Base-by-base conservation (phyloP, 495 filamentous ascomycete species). In the Ascodesmis nigricans region DNA sequence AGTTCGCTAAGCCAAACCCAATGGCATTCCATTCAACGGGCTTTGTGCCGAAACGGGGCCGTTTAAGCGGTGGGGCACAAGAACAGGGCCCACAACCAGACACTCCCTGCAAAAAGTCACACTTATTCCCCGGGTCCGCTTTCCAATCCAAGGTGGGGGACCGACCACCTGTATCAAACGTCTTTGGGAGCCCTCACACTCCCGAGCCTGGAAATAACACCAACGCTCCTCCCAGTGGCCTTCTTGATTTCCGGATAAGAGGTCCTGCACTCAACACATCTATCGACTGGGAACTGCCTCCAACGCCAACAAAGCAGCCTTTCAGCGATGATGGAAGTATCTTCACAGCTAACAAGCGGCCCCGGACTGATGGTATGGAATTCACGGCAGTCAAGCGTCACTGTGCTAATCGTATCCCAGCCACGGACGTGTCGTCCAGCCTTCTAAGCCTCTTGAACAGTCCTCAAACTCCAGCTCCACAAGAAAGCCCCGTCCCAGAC, bases 21-120 rank as follows among this genome's bases (percentile, higher is more conserved):
- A 73, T 74, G 13, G 84, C 81, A 7, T 93, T 93, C 55, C 77
- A 76, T 63, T 93, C 87, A 0, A 93, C 87, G 3, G 87, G 87
- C 19, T 58, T 97, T 28, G 75, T 95, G 21, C 91, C 87, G 3
- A 95, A 95, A 58, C 69, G 49, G n/a, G 48, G 48, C 5, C 40
- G 49, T 7, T 64, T 67, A 49, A 60, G 63, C 25, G 62, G 69
- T 37, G 60, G 60, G 47, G 62, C 78, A 59, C 50, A 73, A 56
- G 57, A 66, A 53, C 57, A 61, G 27, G 59, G 67, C 8, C 57
- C 60, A 20, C 58, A 60, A 31, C 87, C 90, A 0, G 87, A 95
- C 50, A 97, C 87, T 10, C 87, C 87, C 5, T 95, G 87, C 57
- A 97, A 95, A 73, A 79, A 45, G 66, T 67, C 44, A 25, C 36